These are phyloP conservation scores for Saccharomycopsis javanensis DNA, from an alignment of 805 yeast species.

Conservation along the genomic window DNA sequence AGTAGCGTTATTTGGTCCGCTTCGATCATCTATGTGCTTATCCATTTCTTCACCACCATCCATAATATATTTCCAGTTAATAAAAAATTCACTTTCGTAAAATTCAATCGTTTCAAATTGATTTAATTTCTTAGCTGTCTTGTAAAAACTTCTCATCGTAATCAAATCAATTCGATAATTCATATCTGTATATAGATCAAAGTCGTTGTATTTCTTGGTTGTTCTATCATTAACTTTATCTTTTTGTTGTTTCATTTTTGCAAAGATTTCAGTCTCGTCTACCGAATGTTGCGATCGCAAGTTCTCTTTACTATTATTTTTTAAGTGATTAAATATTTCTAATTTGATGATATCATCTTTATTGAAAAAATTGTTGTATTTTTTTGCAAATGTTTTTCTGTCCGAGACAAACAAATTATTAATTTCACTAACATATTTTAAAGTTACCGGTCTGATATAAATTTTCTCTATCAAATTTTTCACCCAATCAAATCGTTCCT, in stretches of 20 bases:
- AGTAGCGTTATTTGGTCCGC: too few relatives aligned
- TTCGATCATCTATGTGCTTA: neutral
- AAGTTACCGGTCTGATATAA: constrained; percentile 4
- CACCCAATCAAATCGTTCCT: constrained; percentile 1
- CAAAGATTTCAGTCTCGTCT: neutral
- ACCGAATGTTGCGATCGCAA: neutral
- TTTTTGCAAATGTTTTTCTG: constrained; percentile 7
- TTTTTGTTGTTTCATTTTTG: neutral
- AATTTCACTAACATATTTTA: neutral
- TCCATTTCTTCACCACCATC: neutral
- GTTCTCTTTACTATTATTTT: neutral
- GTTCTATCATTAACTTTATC: neutral
- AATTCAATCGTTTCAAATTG: neutral
- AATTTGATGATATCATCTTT: constrained; percentile 12
- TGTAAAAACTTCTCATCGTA: neutral
- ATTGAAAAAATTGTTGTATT: constrained; percentile 10
- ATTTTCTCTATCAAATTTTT: neutral
- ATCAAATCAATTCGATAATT: neutral
- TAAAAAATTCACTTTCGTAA: neutral
- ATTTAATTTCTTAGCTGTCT: neutral
- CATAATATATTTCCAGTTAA: neutral
- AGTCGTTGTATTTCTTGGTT: neutral
- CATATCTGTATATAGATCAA: neutral
- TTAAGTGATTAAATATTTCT: constrained; percentile 6
- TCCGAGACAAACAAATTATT: constrained; percentile 6